Evolutionary conservation across 371 early-diverging fungal genomes (phyloP), one percentile per base, ranked within the genome.

Genomic region (Lichtheimia ramosa): DNA sequence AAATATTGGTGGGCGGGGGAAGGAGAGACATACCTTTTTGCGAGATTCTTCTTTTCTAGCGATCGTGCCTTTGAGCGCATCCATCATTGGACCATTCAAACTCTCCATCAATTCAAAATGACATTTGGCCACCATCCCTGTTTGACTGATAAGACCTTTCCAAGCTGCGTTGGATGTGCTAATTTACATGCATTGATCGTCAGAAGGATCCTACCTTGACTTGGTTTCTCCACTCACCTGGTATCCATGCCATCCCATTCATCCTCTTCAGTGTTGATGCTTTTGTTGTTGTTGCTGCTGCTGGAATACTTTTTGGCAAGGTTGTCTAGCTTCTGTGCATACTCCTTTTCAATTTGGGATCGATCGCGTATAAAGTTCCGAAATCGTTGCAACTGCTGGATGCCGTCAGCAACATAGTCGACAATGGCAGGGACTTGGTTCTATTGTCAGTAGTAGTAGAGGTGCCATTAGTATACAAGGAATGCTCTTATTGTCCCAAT

Each of bases 21-120:
- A n/a, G n/a, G n/a, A n/a, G n/a, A n/a, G n/a, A n/a, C n/a, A n/a
- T 70, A 89, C 92, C 84, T 90, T 91, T 64, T 89, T 92, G 28
- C 88, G 66, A 3, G 87, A 70, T 24, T 92, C 90, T 43, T 94
- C 93, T 55, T 89, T 86, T 67, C 86, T 77, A 5, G 61, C 41
- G 13, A 74, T 70, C 1, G 86, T 56, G 3, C 64, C 56, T 65
- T 90, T 90, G 14, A 91, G 61, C 10, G 74, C 67, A 16, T 92
- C 92, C 3, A 79, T 65, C 0, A 91, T 68, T 20, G 58, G 56
- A 10, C 61, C 60, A 41, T 75, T 74, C 25, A 92, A 48, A 6
- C 78, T 64, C 5, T 92, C 92, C n/a, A 85, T 75, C 3, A 85
- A 73, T 4, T 63, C 56, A 23, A 71, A 52, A 49, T 89, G 82